phyloP scores from a whole-genome alignment of 2,329 filamentous ascomycete genomes.

The Trichothecium roseum region DNA sequence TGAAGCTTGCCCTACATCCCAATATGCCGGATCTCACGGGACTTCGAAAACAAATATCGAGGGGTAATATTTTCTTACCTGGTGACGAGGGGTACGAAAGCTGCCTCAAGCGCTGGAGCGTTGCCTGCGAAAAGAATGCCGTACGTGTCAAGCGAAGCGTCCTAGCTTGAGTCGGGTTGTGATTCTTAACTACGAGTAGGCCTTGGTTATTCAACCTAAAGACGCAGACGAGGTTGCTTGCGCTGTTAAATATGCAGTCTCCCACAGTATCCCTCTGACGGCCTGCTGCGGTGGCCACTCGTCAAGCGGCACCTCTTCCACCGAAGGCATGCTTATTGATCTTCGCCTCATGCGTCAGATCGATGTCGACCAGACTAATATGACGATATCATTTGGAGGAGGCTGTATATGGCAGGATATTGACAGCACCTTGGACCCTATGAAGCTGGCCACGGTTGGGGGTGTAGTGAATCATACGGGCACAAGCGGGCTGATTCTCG shows the following conservation, averaged over 20 bases:
- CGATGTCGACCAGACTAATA: conserved; percentile 28
- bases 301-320: conserved; percentile 36
- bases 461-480: conserved; percentile 54
- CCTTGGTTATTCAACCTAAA: conserved; percentile 17
- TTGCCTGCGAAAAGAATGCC: conserved; percentile 21
- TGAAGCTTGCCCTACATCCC: too few species aligned
- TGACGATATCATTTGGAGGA: conserved; percentile 35
- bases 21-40: neutral
- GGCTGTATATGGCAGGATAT: conserved; percentile 44
- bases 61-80: conserved; percentile 17
- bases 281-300: conserved; percentile 46
- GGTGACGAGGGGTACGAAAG: conserved; percentile 18
- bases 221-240: conserved; percentile 20
- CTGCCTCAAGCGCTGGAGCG: conserved; percentile 23
- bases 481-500: conserved; percentile 45
- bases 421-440: conserved; percentile 34
- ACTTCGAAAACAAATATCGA: conserved; percentile 6
- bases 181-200: too few species aligned
- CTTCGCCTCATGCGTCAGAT: conserved; percentile 39
- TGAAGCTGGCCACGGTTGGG: conserved; percentile 46
- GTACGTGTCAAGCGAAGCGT: conserved; percentile 10
- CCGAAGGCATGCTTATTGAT: conserved; percentile 43
- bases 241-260: conserved; percentile 12
- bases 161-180: too few species aligned
- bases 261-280: conserved; percentile 32